Evolutionary conservation across 495 filamentous ascomycete genomes (phyloP), one percentile per base, ranked within the genome.

Genomic region (Cladorrhinum samala): DNA sequence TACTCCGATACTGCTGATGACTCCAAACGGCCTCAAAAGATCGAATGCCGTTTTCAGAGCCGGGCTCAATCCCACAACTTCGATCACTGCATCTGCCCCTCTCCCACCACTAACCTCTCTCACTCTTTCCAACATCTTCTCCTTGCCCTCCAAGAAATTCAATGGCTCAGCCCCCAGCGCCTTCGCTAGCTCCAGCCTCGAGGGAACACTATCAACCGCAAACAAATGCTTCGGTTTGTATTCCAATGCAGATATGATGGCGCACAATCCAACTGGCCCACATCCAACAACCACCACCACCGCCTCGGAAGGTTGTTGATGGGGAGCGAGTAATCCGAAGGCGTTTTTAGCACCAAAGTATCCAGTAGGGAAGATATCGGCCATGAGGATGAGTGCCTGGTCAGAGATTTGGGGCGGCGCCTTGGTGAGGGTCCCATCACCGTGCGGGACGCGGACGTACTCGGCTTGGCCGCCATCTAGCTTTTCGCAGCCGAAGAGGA

Each of bases 391-490:
- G 45, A 96, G 73, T 23, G 80, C 82, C 52, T 88, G 82, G 56
- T 92, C 86, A 17, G 84, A 77, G 44, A 96, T 86, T 20, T 78
- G 86, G 25, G 81, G 64, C 0, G 92, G 88, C 1, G 90, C 84
- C 55, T 84, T 85, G 64, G 91, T 79, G 2, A 85, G 82, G 2
- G 90, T 94, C 13, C 84, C 82, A 59, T 95, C 90, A 40, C 93
- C 92, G 52, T 87, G 73, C 2, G 92, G 93, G 13, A 95, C 79
- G 13, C 91, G 83, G 43, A 95, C 86, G 68, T 86, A 96, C 74
- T 96, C 85, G 24, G 93, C 92, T 69, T 98, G 92, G 4, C 79
- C 89, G 53, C 93, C 93, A 63, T 96, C 90, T 24, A 96, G 73
- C 3, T 67, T 67, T 14, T 78, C 71, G 40, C 77, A 85, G 38